Conservation (phyloP, 306 rosid genomes). For the Lathyrus tuberosus region DNA sequence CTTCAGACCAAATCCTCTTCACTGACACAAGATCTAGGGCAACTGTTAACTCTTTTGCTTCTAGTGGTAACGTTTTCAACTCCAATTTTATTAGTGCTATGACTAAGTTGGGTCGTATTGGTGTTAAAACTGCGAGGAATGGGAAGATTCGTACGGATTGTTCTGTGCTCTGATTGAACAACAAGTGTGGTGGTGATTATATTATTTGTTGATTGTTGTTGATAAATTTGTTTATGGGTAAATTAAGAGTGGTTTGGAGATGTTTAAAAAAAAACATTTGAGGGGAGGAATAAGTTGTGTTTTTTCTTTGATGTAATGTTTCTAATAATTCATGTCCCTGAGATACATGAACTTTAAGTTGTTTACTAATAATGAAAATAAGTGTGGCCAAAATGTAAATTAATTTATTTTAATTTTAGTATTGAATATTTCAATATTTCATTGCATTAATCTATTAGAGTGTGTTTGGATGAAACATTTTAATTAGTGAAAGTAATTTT, state of each 20-base stretch:
- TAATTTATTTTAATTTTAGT: background rate
- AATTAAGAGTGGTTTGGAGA: slow-evolving; percentile 18
- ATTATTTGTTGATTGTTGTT: slow-evolving; percentile 34
- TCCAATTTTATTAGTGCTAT: slow-evolving; percentile 59
- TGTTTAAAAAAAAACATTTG: background rate
- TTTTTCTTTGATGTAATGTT: slow-evolving; percentile 31
- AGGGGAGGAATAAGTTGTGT: slow-evolving; percentile 5
- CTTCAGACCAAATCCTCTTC: slow-evolving; percentile 70
- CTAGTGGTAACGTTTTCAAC: slow-evolving; percentile 36
- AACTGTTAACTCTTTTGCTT: slow-evolving; percentile 56
- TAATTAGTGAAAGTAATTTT: too few species aligned
- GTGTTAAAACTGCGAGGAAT: slow-evolving; percentile 58
- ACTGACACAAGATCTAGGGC: slow-evolving; percentile 53
- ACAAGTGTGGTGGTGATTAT: background rate
- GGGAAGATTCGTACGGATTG: slow-evolving; percentile 75
- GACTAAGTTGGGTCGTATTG: slow-evolving; percentile 72
- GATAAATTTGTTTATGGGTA: slow-evolving; percentile 24
- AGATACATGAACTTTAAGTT: slow-evolving; percentile 32
- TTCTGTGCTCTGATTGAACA: slow-evolving; percentile 44
- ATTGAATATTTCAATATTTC: background rate
- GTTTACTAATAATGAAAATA: slow-evolving; percentile 17
- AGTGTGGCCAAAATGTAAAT: background rate
- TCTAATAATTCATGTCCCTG: slow-evolving; percentile 36
- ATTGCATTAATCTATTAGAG: too few species aligned
- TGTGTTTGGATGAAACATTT: too few species aligned